These are phyloP conservation scores for Annulohypoxylon moriforme DNA, from an alignment of 495 filamentous ascomycete species.

Conservation along the genomic window DNA sequence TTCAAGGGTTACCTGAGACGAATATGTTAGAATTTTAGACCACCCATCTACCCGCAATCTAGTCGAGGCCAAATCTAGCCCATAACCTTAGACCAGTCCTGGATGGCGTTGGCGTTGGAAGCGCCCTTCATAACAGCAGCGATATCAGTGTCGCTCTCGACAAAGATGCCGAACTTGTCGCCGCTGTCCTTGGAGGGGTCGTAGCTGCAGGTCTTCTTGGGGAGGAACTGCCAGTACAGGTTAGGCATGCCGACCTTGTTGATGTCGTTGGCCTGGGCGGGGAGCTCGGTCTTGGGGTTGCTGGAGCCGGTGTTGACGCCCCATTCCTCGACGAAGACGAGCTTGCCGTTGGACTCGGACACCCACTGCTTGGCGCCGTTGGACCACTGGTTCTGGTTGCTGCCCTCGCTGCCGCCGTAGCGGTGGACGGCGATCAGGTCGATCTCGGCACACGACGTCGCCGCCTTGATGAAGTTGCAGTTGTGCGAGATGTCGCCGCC, in stretches of 20 bases:
- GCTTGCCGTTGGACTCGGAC: constrained; percentile 38
- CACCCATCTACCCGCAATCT: background rate
- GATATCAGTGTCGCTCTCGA: constrained; percentile 31
- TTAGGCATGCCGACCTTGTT: constrained; percentile 38
- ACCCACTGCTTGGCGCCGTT: constrained; percentile 24
- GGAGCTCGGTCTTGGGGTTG: constrained; percentile 35
- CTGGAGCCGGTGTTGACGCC: constrained; percentile 36
- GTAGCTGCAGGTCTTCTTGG: constrained; percentile 37
- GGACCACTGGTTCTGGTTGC: constrained; percentile 36
- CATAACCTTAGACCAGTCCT: constrained; percentile 39
- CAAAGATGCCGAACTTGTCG: constrained; percentile 40
- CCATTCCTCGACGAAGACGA: constrained; percentile 48
- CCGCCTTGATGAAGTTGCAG: constrained; percentile 39
- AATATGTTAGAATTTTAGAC: background rate
- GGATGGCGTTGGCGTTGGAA: constrained; percentile 14
- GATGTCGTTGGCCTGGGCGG: constrained; percentile 43
- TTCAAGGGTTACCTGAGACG: background rate
- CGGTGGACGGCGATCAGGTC: constrained; percentile 47
- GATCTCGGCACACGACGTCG: constrained; percentile 38
- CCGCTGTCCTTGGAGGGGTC: constrained; percentile 28
- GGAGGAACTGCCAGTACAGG: constrained; percentile 46
- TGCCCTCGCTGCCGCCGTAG: constrained; percentile 37
- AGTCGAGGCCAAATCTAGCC: constrained; percentile 2
- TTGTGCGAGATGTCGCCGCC: constrained; percentile 45
- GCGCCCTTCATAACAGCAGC: constrained; percentile 40